A percentile compares a stretch with the other conserved stretches of the same genome.
These are phyloP conservation scores for Clonostachys solani DNA, from an alignment of 2,329 filamentous ascomycete genomes.

Conservation along the genomic window DNA sequence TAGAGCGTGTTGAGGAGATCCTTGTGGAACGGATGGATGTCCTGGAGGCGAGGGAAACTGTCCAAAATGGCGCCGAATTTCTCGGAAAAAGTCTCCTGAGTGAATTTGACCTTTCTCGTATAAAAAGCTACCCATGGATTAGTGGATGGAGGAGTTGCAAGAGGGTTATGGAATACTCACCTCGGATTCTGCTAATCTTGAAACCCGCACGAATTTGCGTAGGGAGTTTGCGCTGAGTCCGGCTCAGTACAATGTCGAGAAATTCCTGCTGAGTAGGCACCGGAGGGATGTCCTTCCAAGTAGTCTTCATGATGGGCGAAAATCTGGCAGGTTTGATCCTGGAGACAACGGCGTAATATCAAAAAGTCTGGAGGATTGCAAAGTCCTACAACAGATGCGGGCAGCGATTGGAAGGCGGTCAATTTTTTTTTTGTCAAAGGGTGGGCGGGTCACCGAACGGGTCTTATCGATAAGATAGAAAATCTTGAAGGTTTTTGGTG, in stretches of 20 bases:
- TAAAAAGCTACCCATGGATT: constrained; percentile 65
- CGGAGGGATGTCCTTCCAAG: constrained; percentile 76
- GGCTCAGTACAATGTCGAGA: constrained; percentile 91
- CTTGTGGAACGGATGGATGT: constrained; percentile 92
- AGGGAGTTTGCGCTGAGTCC: constrained; percentile 87
- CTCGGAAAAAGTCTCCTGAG: constrained; percentile 92
- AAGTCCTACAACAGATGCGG: not conserved
- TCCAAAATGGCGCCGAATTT: constrained; percentile 89
- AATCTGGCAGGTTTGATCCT: no score
- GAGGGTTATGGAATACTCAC: constrained; percentile 18
- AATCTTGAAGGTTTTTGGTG: not conserved
- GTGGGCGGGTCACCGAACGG: constrained; percentile 1
- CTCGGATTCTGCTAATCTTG: constrained; percentile 85
- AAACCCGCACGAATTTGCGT: constrained; percentile 96
- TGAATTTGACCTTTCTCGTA: constrained; percentile 97
- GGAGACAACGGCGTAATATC: not conserved
- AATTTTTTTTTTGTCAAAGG: constrained; percentile 8
- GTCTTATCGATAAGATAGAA: constrained; percentile 5
- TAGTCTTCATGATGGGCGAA: constrained; percentile 50
- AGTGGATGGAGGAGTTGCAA: not conserved
- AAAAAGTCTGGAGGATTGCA: not conserved
- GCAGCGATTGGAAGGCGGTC: constrained; percentile 6
- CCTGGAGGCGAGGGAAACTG: constrained; percentile 85
- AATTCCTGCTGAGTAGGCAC: constrained; percentile 94
- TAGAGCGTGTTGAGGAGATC: constrained; percentile 90